phyloP scores from a whole-genome alignment of 2,329 filamentous ascomycete genomes.

The Fusarium sp. region DNA sequence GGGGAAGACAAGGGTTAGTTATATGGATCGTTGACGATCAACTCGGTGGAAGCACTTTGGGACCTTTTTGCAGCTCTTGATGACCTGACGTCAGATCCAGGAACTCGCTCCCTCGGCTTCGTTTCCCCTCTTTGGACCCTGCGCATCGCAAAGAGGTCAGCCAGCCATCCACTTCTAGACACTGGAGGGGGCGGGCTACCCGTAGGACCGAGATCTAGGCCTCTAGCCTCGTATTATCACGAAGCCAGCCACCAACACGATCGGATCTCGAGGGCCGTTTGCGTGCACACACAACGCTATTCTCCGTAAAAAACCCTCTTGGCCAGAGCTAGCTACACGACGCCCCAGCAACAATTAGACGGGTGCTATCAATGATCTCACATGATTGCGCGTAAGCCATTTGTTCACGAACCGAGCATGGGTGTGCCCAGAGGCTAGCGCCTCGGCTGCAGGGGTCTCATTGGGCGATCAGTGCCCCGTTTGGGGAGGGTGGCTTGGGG shows the following conservation, averaged over 20 bases:
- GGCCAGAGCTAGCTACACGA: background rate
- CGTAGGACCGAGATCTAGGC: too few species aligned
- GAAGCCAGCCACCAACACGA: too few species aligned
- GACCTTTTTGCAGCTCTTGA: background rate
- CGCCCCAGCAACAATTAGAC: background rate
- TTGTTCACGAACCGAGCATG: background rate
- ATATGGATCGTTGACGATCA: background rate
- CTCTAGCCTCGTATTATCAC: too few species aligned
- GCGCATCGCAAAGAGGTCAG: background rate
- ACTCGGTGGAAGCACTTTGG: background rate
- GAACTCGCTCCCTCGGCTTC: background rate
- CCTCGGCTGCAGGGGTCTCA: background rate
- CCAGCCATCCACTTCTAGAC: conserved; percentile 7
- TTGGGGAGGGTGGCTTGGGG: conserved; percentile 20
- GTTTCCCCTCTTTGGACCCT: background rate
- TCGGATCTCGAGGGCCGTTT: too few species aligned
- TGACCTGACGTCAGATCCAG: conserved; percentile 33
- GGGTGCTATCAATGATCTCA: background rate
- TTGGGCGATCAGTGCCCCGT: conserved; percentile 28
- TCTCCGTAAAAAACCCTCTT: background rate
- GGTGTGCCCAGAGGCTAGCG: conserved; percentile 1
- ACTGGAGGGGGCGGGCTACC: conserved; percentile 1
- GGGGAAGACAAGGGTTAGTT: conserved; percentile 1
- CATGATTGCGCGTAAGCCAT: conserved; percentile 1
- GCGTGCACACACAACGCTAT: background rate